phyloP scores from a whole-genome alignment of 805 yeast genomes.

The Pichia manshurica region DNA sequence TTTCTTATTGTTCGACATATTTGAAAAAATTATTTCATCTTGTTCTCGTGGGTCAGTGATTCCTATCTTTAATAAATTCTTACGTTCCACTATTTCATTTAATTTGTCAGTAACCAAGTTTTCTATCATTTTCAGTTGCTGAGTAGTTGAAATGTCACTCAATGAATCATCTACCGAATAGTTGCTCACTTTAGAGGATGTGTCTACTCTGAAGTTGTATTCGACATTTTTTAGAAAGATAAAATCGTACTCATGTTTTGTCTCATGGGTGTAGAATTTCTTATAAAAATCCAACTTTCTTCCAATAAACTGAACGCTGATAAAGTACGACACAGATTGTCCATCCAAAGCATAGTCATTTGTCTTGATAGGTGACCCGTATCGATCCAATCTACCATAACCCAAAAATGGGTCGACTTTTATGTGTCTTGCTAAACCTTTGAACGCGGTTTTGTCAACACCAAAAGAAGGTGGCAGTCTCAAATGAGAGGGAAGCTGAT shows the following conservation, averaged over 20 bases:
- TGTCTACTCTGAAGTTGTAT: constrained; percentile 21
- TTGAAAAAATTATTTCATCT: constrained; percentile 15
- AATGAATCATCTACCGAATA: background rate
- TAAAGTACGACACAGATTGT: constrained; percentile 42
- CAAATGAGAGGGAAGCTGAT: constrained; percentile 32
- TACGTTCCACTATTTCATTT: constrained; percentile 12
- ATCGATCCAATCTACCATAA: constrained; percentile 44
- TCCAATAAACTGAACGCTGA: constrained; percentile 53
- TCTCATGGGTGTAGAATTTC: constrained; percentile 16
- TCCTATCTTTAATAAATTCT: constrained; percentile 9
- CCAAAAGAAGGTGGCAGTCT: constrained; percentile 39
- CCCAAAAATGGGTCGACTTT: constrained; percentile 39
- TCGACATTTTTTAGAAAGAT: constrained; percentile 19
- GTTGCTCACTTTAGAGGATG: background rate
- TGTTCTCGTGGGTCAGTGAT: constrained; percentile 9
- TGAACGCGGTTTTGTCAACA: constrained; percentile 23
- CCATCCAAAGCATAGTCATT: constrained; percentile 39
- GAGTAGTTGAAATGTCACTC: constrained; percentile 8
- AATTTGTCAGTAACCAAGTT: constrained; percentile 12
- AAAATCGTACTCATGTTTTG: constrained; percentile 22
- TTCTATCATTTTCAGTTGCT: constrained; percentile 15
- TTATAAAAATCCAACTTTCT: constrained; percentile 29
- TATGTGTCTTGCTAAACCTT: constrained; percentile 23
- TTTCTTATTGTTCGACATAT: constrained; percentile 5
- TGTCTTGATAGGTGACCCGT: constrained; percentile 49